These are phyloP conservation scores for Sporothrix euskadiensis DNA, from an alignment of 2,329 filamentous ascomycete species.

Conservation along the genomic window DNA sequence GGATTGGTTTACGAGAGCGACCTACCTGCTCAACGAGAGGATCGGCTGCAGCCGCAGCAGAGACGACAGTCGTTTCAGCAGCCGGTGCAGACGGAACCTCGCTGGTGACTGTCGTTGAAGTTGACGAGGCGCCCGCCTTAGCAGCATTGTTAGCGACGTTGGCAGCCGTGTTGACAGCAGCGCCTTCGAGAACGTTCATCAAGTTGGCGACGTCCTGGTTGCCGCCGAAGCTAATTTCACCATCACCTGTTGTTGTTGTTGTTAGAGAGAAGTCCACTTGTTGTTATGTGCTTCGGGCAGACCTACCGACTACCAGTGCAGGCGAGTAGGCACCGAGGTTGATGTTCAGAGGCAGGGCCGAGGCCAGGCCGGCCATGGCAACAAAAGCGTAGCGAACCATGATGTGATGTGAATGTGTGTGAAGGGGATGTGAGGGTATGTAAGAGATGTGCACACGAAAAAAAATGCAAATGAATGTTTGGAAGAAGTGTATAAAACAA, in stretches of 20 bases:
- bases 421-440: not conserved
- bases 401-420: slow-evolving; percentile 10
- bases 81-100: slow-evolving; percentile 10
- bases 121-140: slow-evolving; percentile 27
- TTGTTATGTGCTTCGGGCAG: not conserved
- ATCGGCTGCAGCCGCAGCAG: slow-evolving; percentile 36
- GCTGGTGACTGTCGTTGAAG: slow-evolving; percentile 9
- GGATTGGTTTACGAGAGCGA: not conserved
- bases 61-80: slow-evolving; percentile 25
- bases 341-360: slow-evolving; percentile 38
- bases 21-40: slow-evolving; percentile 43
- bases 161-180: slow-evolving; percentile 45
- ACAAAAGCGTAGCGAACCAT: slow-evolving; percentile 33
- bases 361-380: slow-evolving; percentile 29
- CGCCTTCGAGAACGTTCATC: slow-evolving; percentile 51
- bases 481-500: not conserved
- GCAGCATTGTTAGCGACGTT: slow-evolving; percentile 36
- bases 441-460: not conserved
- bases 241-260: slow-evolving; percentile 42
- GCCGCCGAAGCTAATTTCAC: slow-evolving; percentile 52
- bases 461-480: not conserved
- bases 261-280: slow-evolving; percentile 26
- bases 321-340: slow-evolving; percentile 50
- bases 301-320: slow-evolving; percentile 44
- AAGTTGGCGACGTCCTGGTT: slow-evolving; percentile 48